Evolutionary conservation across 75 land plant species (phyloP), one percentile per base, ranked within the genome.

Genomic region (Picea glauca): DNA sequence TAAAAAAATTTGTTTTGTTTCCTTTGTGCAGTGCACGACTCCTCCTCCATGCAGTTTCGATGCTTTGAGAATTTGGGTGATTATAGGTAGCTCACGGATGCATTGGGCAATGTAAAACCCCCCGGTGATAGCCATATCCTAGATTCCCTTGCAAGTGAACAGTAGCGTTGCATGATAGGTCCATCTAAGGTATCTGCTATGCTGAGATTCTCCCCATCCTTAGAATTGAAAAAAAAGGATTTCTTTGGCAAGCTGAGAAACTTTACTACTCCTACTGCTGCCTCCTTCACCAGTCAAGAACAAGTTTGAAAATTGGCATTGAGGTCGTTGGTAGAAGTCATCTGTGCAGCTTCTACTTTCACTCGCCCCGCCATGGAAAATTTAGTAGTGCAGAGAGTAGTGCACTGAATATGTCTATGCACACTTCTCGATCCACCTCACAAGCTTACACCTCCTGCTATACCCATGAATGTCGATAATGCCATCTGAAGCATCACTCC

Each of bases 81-180:
- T 26, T 26, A 26, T 26, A 26, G 26, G 26, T 26, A 26, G 26
- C 26, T 26, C 26, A 26, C 26, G 26, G 26, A 26, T 26, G 26
- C 26, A 26, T 26, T 26, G 26, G 26, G 26, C 26, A 26, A 26
- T 26, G 26, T 26, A 26, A 97, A 97, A 13, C 99, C 99, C 99
- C 99, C 98, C 60, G 94, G 96, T 30, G 98, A 88, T 50, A 97
- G 79, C 99, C 99, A 97, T 23, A 94, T 85, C 40, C 84, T 85
- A 61, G 89, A 85, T 66, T 97, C 91, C 99, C 95, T 92, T 64
- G 99, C 99, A 82, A 97, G 93, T 67, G 91, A 87, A 74, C 93
- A 88, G 72, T 97, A 97, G 46, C 88, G 67, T 63, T 82, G 78
- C 89, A 97, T 87, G 5, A 94, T 86, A 9, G 99, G 98, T 54